Evolutionary conservation across 345 rosid genomes (phyloP).

Genomic region (Sapria himalayana): DNA sequence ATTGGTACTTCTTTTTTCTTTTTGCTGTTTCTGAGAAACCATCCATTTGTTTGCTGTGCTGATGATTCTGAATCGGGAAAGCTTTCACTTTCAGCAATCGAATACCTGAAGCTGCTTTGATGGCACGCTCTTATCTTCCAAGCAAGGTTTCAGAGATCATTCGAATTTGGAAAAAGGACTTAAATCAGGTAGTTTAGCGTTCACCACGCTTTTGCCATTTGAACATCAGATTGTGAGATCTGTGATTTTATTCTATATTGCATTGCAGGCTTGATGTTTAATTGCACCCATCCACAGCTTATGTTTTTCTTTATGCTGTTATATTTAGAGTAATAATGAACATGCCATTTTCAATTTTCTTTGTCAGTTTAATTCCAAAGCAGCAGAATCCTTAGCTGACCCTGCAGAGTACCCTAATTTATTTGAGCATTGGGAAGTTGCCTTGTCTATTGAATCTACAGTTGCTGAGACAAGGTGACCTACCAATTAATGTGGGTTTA

Average conservation of each 20-base stretch:
- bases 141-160: constrained; percentile 96
- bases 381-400: constrained; percentile 97
- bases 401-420: constrained; percentile 92
- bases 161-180: constrained; percentile 93
- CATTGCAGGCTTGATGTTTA: too few species aligned
- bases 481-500: neutral
- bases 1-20: constrained; percentile 31
- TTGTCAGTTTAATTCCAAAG: constrained; percentile 77
- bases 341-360: neutral
- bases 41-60: too few species aligned
- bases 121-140: constrained; percentile 97
- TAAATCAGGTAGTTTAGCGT: constrained; percentile 40
- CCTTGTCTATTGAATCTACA: constrained; percentile 67
- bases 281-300: too few species aligned
- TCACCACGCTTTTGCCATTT: too few species aligned
- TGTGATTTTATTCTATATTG: too few species aligned
- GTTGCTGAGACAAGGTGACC: constrained; percentile 55
- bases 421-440: constrained; percentile 97
- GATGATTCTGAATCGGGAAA: too few species aligned
- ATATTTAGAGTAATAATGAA: too few species aligned
- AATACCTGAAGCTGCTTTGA: constrained; percentile 98
- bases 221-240: too few species aligned
- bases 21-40: too few species aligned
- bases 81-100: constrained; percentile 48
- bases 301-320: too few species aligned